Evolutionary conservation across 1,284 basidiomycete species (phyloP).

Genomic region (Rhodotorula sp.): DNA sequence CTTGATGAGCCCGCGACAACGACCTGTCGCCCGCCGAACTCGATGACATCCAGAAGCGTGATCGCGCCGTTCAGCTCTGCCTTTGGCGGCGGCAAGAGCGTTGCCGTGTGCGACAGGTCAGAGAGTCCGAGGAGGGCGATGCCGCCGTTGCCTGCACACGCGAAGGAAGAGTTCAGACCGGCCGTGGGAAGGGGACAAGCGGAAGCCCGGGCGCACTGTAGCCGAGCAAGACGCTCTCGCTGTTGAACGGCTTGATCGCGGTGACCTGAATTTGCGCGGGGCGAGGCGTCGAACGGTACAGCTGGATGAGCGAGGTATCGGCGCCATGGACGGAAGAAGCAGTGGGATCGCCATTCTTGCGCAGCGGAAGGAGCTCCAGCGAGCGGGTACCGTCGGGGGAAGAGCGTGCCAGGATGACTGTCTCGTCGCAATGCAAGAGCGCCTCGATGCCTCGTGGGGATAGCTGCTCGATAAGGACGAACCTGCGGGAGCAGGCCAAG

Average conservation of each 20-base stretch:
- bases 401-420: neutral
- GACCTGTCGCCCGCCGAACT: constrained; percentile 41
- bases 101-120: neutral
- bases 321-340: neutral
- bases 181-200: no score
- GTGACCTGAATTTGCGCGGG: neutral
- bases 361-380: neutral
- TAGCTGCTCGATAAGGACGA: neutral
- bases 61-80: constrained; percentile 24
- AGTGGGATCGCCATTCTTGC: neutral
- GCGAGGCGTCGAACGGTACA: neutral
- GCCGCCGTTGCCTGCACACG: neutral
- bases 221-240: constrained; percentile 5
- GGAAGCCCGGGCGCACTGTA: constrained; percentile 6
- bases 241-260: neutral
- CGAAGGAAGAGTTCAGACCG: no score
- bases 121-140: neutral
- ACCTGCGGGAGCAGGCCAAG: neutral
- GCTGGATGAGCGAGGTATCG: neutral
- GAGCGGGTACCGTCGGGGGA: neutral
- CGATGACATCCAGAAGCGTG: constrained; percentile 21
- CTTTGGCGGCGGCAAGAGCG: no score
- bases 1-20: constrained; percentile 72
- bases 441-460: neutral
- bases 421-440: neutral